Percentiles rank a stretch among this genome's conserved stretches.
These are phyloP conservation scores for Phytophthora meadii DNA, from an alignment of 352 stramenopile species.

Conservation along the genomic window DNA sequence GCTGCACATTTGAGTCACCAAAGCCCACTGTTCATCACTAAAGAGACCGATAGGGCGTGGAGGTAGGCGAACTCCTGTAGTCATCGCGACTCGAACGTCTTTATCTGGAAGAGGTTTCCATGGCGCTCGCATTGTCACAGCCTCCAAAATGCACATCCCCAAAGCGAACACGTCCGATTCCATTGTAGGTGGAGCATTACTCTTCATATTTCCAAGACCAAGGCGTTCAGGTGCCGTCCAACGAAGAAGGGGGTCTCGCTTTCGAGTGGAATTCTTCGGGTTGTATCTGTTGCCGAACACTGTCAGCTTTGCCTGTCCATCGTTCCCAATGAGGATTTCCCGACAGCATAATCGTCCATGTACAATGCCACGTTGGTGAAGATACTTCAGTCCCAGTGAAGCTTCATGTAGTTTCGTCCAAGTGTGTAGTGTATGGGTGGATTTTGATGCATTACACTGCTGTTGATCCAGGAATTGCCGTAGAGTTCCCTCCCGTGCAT, in stretches of 20 bases:
- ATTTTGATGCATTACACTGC: too few species aligned
- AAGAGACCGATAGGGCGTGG: constrained; percentile 15
- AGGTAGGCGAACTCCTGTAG: constrained; percentile 2
- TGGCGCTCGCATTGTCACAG: constrained; percentile 14
- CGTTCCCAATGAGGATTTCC: constrained; percentile 25
- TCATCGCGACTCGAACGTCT: constrained; percentile 5
- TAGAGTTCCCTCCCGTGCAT: constrained; percentile 3
- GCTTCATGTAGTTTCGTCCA: constrained; percentile 28
- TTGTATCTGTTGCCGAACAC: constrained; percentile 9
- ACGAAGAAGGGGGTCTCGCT: constrained; percentile 7
- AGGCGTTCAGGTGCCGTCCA: constrained; percentile 26
- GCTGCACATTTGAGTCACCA: constrained; percentile 23
- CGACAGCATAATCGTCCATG: constrained; percentile 19
- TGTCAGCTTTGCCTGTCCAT: constrained; percentile 23
- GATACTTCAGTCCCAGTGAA: constrained; percentile 28
- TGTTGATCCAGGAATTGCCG: constrained; percentile 12
- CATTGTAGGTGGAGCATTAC: constrained; percentile 1
- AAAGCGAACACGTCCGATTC: constrained; percentile 24
- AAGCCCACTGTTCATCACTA: constrained; percentile 18
- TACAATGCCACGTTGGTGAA: constrained; percentile 22
- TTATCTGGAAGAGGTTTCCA: constrained; percentile 15
- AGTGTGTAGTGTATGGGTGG: not conserved
- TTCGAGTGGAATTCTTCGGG: not conserved
- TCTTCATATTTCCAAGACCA: constrained; percentile 5
- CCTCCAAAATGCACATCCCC: constrained; percentile 28